Conservation (phyloP, 768 basidiomycete genomes). For the Mycena vitilis region DNA sequence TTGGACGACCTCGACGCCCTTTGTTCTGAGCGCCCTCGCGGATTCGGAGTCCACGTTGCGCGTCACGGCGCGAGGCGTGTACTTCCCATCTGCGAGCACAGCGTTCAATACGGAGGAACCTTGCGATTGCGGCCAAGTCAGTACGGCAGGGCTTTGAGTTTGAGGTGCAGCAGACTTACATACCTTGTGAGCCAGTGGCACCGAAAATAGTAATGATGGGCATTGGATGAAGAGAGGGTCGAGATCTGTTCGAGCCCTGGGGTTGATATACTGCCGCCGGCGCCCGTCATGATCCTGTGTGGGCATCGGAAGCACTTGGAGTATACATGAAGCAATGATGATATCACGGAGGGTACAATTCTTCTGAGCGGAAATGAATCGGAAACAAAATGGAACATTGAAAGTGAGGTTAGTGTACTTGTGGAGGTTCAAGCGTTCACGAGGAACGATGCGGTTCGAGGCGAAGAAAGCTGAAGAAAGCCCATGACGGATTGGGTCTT, state of each 20-base stretch:
- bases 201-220: constrained; percentile 18
- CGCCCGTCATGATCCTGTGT: background rate
- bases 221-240: background rate
- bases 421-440: no score
- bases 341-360: no score
- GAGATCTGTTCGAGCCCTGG: background rate
- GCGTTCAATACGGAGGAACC: constrained; percentile 28
- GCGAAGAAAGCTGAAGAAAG: no score
- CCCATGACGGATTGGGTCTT: no score
- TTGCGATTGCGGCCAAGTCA: background rate
- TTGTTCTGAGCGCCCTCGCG: constrained; percentile 11
- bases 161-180: background rate
- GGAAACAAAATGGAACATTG: no score
- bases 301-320: no score
- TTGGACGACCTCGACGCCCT: constrained; percentile 33
- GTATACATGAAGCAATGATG: no score
- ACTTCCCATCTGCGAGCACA: constrained; percentile 35
- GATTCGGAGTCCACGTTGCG: constrained; percentile 30
- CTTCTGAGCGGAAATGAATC: no score
- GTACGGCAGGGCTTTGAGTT: background rate
- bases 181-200: constrained; percentile 12
- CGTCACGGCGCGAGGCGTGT: constrained; percentile 35
- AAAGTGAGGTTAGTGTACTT: no score
- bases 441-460: no score
- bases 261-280: background rate